Conservation (phyloP, 2,329 filamentous ascomycete species). For the Colletotrichum lentis region DNA sequence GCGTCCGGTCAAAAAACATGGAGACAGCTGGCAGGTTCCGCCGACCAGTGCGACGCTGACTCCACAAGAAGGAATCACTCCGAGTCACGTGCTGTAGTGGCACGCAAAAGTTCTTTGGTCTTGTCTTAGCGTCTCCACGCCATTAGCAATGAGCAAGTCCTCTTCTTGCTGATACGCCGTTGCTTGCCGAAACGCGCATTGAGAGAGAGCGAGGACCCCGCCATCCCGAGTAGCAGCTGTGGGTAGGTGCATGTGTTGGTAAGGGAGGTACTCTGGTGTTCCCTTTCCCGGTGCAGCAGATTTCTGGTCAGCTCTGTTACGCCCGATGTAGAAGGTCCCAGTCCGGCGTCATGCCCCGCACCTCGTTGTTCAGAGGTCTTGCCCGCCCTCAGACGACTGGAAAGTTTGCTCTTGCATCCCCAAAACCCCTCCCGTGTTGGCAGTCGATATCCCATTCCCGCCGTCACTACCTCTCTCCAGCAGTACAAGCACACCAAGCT, state of each 20-base stretch:
- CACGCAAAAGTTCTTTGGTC: conserved; percentile 29
- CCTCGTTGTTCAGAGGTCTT: conserved; percentile 45
- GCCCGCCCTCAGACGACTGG: conserved; percentile 31
- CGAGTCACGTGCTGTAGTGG: conserved; percentile 17
- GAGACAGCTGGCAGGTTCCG: not conserved
- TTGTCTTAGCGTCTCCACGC: conserved; percentile 31
- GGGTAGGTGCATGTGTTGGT: conserved; percentile 30
- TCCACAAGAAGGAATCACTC: no score
- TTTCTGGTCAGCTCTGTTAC: conserved; percentile 37
- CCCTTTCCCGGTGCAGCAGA: conserved; percentile 23
- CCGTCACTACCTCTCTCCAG: conserved; percentile 61
- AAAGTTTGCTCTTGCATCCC: conserved; percentile 34
- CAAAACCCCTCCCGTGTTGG: conserved; percentile 31
- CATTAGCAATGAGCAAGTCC: conserved; percentile 19
- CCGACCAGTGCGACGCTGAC: no score
- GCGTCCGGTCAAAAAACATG: not conserved
- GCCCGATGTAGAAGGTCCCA: conserved; percentile 38
- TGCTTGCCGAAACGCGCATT: conserved; percentile 35
- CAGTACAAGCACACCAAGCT: conserved; percentile 66
- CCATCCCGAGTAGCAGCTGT: conserved; percentile 30
- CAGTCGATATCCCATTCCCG: conserved; percentile 31
- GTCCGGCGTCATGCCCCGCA: conserved; percentile 56
- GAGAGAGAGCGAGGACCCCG: conserved; percentile 24
- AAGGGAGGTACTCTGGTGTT: conserved; percentile 7
- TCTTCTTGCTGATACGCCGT: conserved; percentile 33